Evolutionary conservation across 2,329 filamentous ascomycete species (phyloP), one percentile per base, ranked within the genome.

Genomic region (Fusarium nematophilum): DNA sequence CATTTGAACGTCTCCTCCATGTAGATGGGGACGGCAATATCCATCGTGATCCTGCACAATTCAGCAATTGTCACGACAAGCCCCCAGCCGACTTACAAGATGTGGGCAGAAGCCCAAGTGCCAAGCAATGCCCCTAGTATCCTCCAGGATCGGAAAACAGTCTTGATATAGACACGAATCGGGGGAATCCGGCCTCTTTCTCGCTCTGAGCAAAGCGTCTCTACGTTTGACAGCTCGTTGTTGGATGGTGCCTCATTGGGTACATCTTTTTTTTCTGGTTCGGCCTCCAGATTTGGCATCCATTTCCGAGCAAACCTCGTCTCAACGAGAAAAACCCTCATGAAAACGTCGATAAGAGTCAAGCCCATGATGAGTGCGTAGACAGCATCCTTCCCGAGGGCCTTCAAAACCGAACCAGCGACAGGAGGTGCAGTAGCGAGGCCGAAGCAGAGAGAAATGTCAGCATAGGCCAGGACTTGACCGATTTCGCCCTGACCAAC

Each of bases 101-200:
- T 40, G n/a, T 63, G 57, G 15, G 59, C 38, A n/a, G 40, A 30
- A 2, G 43, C 59, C 56, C 52, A 59, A 5, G 56, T 60, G 11
- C 53, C 57, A 15, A 45, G 13, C n/a, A 63, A 29, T 5, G 53
- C 49, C 25, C 49, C 57, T 6, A 47, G 14, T 17, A 63, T 43
- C 17, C 59, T 51, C 53, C 53, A 63, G 10, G 59, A 63, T 17
- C 18, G 52, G 8, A 61, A 33, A 9, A 55, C 37, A 14, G 48
- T 26, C 7, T 21, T 29, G 10, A 46, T 36, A n/a, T 61, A 58
- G 10, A 37, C 38, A 3, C n/a, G 11, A n/a, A 36, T 33, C 39
- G 9, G 23, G n/a, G 11, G 45, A 11, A 9, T 33, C 26, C 17
- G 14, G 14, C 27, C 17, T 18, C 6, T 26, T 26, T 4, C n/a